Base-by-base conservation (phyloP, 2,329 filamentous ascomycete genomes). In the Teratosphaeria epicoccoides region DNA sequence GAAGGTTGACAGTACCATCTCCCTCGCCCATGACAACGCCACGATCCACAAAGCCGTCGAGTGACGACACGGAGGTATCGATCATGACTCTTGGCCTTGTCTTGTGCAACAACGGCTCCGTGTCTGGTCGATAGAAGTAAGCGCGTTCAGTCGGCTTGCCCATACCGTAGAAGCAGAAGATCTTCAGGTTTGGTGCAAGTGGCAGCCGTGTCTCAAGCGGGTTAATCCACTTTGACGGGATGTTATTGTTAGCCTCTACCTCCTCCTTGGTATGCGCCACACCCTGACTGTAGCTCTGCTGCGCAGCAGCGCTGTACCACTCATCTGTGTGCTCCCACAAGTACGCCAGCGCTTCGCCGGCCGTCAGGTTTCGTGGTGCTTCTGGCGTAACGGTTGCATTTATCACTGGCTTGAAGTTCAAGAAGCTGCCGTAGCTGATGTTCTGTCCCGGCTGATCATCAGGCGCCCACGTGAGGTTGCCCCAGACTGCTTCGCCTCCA, bases 101-200 rank as follows among this genome's bases (percentile, higher is more conserved):
- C 7, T 53, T 55, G 4, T 82, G 82, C 6, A 81, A 82, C n/a
- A 47, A 33, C 0, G 78, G 71, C 7, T 87, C 81, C 10, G 75
- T 72, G 45, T 91, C 87, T 43, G 81, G 74, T 26, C 85, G 84
- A 70, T 98, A 98, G 68, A 87, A 98, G 68, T 97, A 98, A 14
- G 84, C 83, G 51, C 91, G 81, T 70, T 98, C 91, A 0, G 91
- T 97, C 3, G 87, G 85, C 67, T 97, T 98, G 2, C 91, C 91
- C 3, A 95, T 82, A 20, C 87, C 93, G 66, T 98, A 97, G 73
- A 98, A 97, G 71, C 93, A 97, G 71, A 90, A 97, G 11, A 98
- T 88, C 67, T 95, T 96, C 63, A 98, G 74, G 63, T 82, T 87
- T 0, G 93, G 91, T 1, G 93, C 91, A 20, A 88, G 76, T 0